These are phyloP conservation scores for Elaeis guineensis DNA, from an alignment of 176 grass and related monocot species.

Conservation along the genomic window DNA sequence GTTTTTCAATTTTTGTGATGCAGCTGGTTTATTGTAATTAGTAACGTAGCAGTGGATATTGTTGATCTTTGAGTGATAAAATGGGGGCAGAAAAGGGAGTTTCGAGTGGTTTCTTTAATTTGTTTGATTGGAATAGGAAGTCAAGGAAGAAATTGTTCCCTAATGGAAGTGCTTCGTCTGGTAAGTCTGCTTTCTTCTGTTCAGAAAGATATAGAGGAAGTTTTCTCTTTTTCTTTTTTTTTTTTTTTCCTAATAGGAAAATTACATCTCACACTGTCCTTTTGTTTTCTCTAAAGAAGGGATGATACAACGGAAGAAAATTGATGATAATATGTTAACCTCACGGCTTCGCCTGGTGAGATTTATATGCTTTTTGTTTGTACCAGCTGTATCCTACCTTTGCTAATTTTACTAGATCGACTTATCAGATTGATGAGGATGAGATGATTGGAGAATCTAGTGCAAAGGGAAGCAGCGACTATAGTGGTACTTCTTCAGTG, in stretches of 20 bases:
- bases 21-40: too few species aligned
- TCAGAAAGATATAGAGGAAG: too few species aligned
- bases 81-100: constrained; percentile 58
- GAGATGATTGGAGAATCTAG: constrained; percentile 41
- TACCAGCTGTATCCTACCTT: background rate
- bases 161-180: constrained; percentile 32
- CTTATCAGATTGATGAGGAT: constrained; percentile 51
- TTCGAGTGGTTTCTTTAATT: constrained; percentile 56
- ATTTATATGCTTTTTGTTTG: constrained; percentile 5
- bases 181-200: constrained; percentile 34
- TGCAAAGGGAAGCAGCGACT: constrained; percentile 58
- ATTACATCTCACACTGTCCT: background rate
- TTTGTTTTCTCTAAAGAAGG: constrained; percentile 37
- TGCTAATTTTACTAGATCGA: background rate
- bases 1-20: too few species aligned
- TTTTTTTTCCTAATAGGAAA: too few species aligned
- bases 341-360: constrained; percentile 52
- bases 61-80: background rate
- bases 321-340: constrained; percentile 40
- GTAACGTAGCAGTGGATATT: too few species aligned
- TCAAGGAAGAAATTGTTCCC: constrained; percentile 83
- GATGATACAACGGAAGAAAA: constrained; percentile 52
- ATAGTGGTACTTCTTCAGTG: constrained; percentile 65
- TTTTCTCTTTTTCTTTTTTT: too few species aligned
- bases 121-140: constrained; percentile 81